Base-by-base conservation (phyloP, 2,329 filamentous ascomycete species). In the Colletotrichum caudatum region DNA sequence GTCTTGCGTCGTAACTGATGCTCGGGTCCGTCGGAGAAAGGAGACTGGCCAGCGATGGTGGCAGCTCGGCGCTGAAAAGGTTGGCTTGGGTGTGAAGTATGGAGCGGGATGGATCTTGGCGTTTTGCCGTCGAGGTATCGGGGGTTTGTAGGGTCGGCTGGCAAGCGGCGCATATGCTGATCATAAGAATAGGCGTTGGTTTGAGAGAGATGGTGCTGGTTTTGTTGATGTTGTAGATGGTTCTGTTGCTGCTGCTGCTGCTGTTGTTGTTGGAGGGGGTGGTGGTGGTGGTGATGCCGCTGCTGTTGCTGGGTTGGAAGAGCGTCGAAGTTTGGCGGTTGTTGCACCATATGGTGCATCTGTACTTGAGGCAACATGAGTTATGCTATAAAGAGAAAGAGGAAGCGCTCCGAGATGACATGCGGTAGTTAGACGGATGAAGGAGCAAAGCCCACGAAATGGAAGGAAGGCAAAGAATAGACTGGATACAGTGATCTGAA, bases 1-100 rank as follows among this genome's bases (percentile, higher is more conserved):
- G 95, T 98, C 81, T 98, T 98, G 75, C 95, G 90, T 75, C 95
- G 90, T 68, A 98, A 85, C 76, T 94, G 93, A 80, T 97, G 91
- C 80, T 97, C 94, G 65, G 81, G 79, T 66, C 81, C 80, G 5
- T 84, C 81, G 39, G 68, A 26, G 29, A 71, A 53, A 8, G 70
- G 72, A n/a, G 64, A 54, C 23, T 60, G 68, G 20, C 68, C 64
- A 18, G 54, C 46, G 18, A 56, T 39, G 23, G 61, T 59, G 5
- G 64, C 50, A n/a, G 56, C 20, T 29, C 67, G 67, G 11, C 64
- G 78, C 57, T 80, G 77, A 57, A 76, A 70, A 62, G 76, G 64
- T 48, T 77, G 78, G 33, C 77, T 75, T 23, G 80, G 76, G 54
- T 82, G 80, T 18, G 78, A 80, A 63, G 74, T 80, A 48, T 79